A percentile compares a stretch with the other conserved stretches of the same genome.
Conservation (phyloP, 176 grass and related monocot species). For the Phyllostachys edulis region DNA sequence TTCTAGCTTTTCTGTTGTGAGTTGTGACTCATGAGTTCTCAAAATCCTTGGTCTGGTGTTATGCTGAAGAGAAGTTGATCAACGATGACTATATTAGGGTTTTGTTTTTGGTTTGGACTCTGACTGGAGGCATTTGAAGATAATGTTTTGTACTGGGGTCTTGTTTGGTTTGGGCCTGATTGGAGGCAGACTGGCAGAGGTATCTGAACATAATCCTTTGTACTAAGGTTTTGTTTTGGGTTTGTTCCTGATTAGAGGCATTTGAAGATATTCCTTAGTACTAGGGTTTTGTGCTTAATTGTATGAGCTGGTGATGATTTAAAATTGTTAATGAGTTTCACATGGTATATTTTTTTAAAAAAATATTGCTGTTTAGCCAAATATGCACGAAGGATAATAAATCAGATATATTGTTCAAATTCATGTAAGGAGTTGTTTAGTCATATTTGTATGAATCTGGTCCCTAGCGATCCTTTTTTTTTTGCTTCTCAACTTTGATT, state of each 20-base stretch:
- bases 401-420: background rate
- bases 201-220: background rate
- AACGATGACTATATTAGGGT: background rate
- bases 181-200: background rate
- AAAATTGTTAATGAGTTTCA: background rate
- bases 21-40: background rate
- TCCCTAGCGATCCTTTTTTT: background rate
- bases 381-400: background rate
- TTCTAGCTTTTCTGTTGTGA: constrained; percentile 7
- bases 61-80: background rate
- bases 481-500: background rate
- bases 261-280: background rate
- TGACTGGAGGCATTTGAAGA: background rate
- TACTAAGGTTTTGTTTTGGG: background rate
- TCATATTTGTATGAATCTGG: background rate
- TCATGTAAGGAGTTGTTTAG: background rate
- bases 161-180: background rate
- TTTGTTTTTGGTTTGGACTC: background rate
- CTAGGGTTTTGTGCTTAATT: background rate
- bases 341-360: background rate
- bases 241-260: background rate
- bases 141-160: background rate
- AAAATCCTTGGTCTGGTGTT: background rate
- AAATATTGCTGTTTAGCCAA: too few relatives aligned
- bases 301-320: background rate